phyloP scores from a whole-genome alignment of 306 rosid species.

The Trichosanthes cucumerina region DNA sequence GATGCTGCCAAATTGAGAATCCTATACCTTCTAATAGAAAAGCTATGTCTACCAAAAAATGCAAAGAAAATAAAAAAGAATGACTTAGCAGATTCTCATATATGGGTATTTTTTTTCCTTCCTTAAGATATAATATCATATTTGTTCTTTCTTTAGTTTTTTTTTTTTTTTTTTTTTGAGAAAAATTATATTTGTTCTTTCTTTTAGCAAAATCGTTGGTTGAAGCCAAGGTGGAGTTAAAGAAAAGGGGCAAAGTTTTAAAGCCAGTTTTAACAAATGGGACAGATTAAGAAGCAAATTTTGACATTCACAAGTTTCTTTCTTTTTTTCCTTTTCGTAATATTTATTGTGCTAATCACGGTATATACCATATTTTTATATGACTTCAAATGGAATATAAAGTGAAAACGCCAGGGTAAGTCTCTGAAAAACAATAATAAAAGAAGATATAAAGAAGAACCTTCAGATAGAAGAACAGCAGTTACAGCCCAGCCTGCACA shows the following conservation, averaged over 20 bases:
- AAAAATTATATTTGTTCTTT: too few species aligned
- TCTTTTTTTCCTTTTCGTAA: background rate
- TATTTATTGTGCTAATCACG: background rate
- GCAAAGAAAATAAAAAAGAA: background rate
- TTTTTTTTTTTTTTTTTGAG: too few species aligned
- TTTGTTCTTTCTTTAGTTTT: too few species aligned
- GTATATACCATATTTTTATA: background rate
- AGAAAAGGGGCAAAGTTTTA: background rate
- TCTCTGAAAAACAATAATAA: background rate
- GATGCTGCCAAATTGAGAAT: background rate
- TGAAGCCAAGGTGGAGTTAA: background rate
- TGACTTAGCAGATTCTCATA: background rate
- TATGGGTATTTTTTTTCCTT: background rate
- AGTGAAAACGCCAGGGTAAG: background rate
- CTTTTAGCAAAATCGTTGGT: background rate
- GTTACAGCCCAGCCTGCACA: background rate
- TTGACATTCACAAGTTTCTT: background rate
- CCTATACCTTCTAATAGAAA: background rate
- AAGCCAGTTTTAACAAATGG: background rate
- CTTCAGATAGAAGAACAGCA: background rate
- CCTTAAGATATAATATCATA: background rate
- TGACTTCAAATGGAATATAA: background rate
- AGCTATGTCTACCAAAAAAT: background rate
- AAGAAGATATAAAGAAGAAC: background rate
- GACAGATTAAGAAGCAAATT: background rate